Base-by-base conservation (phyloP, 2,329 filamentous ascomycete species). In the Bipolaris cookei region DNA sequence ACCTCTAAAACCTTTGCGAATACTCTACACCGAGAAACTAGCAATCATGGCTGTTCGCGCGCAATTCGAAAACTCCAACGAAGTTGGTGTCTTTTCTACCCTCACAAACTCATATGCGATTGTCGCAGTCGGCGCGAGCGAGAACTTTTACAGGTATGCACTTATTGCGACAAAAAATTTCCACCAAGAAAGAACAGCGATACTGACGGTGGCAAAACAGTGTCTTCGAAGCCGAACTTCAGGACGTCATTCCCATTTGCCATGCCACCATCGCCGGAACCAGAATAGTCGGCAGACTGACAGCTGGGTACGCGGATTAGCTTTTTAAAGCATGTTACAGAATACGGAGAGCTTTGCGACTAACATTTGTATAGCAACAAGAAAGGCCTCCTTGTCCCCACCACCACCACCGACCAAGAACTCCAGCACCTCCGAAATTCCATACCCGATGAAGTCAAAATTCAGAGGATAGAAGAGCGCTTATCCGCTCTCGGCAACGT, bases 91-190 rank as follows among this genome's bases (percentile, higher is more conserved):
- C 76, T 99, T 99, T 80, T 82, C 93, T 60, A 97, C 92, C 61
- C 90, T 99, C 76, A 99, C 95, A 69, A 99, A 99, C 81, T 94
- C 92, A 59, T 99, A 97, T 80, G 92, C 93, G 70, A 85, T 99
- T 71, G 92, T 97, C 70, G 93, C 94, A 65, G 87, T 97, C 66
- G 95, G 95, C 75, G 93, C 91, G 70, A 97, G 92, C 74, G 93
- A 97, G 84, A 98, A 98, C 86, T 99, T 99, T 81, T 98, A 98
- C 88, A 93, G 87, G 87, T 89, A 77, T 61, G 79, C 53, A 51
- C 32, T 14, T 2, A 54, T 14, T 10, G 20, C 21, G 32, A 43
- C 25, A 13, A 50, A 42, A 10, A 41, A 20, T 13, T 23, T 0
- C 18, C n/a, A n/a, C 1, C 2, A 10, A 28, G 13, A 30, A 16